A percentile compares a stretch with the other conserved stretches of the same genome.
Conservation (phyloP, 495 filamentous ascomycete genomes). For the Rostrohypoxylon terebratum region DNA sequence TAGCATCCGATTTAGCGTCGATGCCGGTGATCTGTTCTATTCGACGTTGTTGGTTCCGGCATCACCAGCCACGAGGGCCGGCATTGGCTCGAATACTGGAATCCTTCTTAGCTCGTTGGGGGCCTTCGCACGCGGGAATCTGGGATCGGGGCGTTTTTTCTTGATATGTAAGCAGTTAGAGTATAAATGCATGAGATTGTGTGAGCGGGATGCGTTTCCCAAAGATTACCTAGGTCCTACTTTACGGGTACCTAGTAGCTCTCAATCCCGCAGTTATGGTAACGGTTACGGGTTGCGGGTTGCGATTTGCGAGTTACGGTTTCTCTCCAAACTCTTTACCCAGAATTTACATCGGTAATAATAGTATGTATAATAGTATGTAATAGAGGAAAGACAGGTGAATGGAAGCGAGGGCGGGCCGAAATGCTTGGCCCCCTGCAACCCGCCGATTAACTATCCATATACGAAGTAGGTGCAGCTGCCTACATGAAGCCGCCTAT, state of each 20-base stretch:
- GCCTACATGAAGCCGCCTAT: not conserved
- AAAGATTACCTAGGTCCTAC: not conserved
- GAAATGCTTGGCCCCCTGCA: constrained; percentile 21
- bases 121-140: not conserved
- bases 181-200: not conserved
- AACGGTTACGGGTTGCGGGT: not conserved
- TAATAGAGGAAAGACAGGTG: constrained; percentile 7
- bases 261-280: not conserved
- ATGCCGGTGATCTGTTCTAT: not conserved
- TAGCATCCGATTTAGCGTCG: constrained; percentile 20
- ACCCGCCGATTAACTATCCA: not conserved
- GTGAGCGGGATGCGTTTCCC: not conserved
- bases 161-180: constrained; percentile 7
- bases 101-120: not conserved
- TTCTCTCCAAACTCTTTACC: not conserved
- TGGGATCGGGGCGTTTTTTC: not conserved
- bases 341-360: constrained; percentile 17
- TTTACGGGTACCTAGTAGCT: no score
- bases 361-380: no score
- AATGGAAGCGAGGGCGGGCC: constrained; percentile 4
- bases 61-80: not conserved
- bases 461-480: not conserved
- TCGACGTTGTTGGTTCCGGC: not conserved
- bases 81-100: not conserved
- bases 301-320: not conserved